These are phyloP conservation scores for Penicillium sp. DNA, from an alignment of 2,329 filamentous ascomycete species.

Conservation along the genomic window DNA sequence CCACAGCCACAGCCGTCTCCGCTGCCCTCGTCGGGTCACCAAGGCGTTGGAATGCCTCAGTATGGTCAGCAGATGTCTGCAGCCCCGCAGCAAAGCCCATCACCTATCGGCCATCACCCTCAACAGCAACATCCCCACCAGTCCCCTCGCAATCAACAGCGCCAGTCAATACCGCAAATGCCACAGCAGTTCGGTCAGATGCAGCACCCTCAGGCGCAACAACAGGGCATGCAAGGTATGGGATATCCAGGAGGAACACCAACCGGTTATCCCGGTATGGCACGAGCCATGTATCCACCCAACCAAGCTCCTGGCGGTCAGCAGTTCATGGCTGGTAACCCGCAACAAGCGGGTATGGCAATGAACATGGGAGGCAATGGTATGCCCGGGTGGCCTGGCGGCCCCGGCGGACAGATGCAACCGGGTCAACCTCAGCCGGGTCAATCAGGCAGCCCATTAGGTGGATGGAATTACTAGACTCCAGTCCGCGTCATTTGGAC, in stretches of 20 bases:
- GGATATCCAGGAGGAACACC: constrained; percentile 36
- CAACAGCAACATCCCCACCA: constrained; percentile 41
- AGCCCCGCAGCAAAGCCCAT: constrained; percentile 41
- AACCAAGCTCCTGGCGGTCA: constrained; percentile 37
- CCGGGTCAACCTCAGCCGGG: constrained; percentile 42
- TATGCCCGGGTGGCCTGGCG: constrained; percentile 41
- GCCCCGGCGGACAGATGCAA: constrained; percentile 38
- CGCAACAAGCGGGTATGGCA: constrained; percentile 38
- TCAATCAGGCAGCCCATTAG: constrained; percentile 40
- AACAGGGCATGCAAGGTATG: constrained; percentile 33
- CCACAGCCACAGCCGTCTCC: constrained; percentile 66
- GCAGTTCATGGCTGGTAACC: constrained; percentile 35
- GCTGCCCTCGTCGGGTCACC: constrained; percentile 42
- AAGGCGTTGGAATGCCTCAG: constrained; percentile 45
- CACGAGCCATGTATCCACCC: constrained; percentile 41
- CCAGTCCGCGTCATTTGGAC: constrained; percentile 28
- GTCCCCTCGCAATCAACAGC: constrained; percentile 46
- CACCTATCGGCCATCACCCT: constrained; percentile 35
- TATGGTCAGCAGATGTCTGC: constrained; percentile 43
- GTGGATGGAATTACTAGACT: constrained; percentile 42
- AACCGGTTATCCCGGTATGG: constrained; percentile 37
- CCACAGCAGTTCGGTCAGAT: constrained; percentile 38
- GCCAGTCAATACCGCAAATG: constrained; percentile 40
- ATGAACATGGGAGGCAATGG: constrained; percentile 39
- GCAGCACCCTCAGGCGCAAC: constrained; percentile 38